Base-by-base conservation (phyloP, 495 filamentous ascomycete genomes). In the Lasiosphaeria miniovina region DNA sequence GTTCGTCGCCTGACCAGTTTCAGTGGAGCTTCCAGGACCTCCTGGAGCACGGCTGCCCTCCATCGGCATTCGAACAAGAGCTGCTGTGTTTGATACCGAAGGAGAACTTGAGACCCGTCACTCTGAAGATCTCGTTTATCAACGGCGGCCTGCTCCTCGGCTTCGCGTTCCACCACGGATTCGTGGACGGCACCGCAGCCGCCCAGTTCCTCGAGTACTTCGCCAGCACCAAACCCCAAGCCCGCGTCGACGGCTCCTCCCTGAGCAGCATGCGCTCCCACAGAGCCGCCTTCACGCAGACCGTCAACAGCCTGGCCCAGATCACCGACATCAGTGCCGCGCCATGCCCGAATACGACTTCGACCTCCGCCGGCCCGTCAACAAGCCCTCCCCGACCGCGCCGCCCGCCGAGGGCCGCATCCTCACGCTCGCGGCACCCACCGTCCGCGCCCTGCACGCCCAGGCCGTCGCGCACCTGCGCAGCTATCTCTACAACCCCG, bases 161-260 rank as follows among this genome's bases (percentile, higher is more conserved):
- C 34, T 65, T 65, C 36, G 36, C 55, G 0, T 58, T 65, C 14
- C 46, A 61, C 17, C 63, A 65, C 57, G 40, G 51, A n/a, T 15
- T 65, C 17, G 50, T 59, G 24, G 63, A 65, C 34, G 63, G 63
- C 36, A 10, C 15, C 11, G 15, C 48, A 6, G 36, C 38, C 14
- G 32, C 9, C 41, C 35, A 53, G 34, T 65, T 58, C 8, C 36
- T 58, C 34, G 4, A 51, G 3, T 32, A 36, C 32, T 54, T 65
- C 12, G 15, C 43, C 24, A 34, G 10, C 51, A 43, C 15, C 4
- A 40, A 24, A 24, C 0, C 36, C 8, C 53, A 43, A 10, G 24
- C 1, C 33, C 4, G 24, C 24, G 24, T 24, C 24, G 24, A 24
- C 24, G 24, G 2, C 24, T 24, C 24, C 24, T 24, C 24, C 24